Base-by-base conservation (phyloP, 495 filamentous ascomycete species). In the Staphylotrichum tortipilum region DNA sequence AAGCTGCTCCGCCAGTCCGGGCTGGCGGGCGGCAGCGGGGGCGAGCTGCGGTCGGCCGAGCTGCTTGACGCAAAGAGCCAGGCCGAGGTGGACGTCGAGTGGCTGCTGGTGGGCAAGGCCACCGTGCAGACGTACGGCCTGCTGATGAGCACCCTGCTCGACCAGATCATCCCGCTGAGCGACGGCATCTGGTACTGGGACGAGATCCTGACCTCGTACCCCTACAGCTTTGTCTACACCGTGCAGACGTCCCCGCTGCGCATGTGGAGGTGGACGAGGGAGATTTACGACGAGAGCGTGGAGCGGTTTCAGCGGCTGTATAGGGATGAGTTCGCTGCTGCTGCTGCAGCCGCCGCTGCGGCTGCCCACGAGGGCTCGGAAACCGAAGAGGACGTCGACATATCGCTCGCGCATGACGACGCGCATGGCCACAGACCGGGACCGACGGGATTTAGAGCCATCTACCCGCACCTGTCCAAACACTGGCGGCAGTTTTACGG, bases 171-270 rank as follows among this genome's bases (percentile, higher is more conserved):
- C n/a, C 79, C 80, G 0, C 57, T 98, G 8, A 81, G 78, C 46
- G 82, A 92, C 35, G 88, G 96, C 58, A 83, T 94, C 31, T 84
- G 80, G 68, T 97, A 97, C 60, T 98, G 92, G 92, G 85, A 94
- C 51, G 81, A 89, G 47, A 75, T 95, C 1, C 66, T 92, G 35
- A 76, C 78, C 1, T 90, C 86, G 11, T 78, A 83, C 31, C 72
- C 78, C 47, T 81, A 81, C 54, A 86, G 82, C 44, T 80, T 78
- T 18, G 53, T 94, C 1, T 95, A 95, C 62, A 80, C 83, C 0
- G 64, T 92, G 7, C 92, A 98, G 60, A 94, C 82, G 3, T 85
- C 81, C 1, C 92, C 92, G 0, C 56, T 78, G 8, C 75, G 83
- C 23, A 58, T 92, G 19, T 89, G 82, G 78, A 62, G 66, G 5